Base-by-base conservation (phyloP, 148 eudicot species). In the Nyssa sinensis region DNA sequence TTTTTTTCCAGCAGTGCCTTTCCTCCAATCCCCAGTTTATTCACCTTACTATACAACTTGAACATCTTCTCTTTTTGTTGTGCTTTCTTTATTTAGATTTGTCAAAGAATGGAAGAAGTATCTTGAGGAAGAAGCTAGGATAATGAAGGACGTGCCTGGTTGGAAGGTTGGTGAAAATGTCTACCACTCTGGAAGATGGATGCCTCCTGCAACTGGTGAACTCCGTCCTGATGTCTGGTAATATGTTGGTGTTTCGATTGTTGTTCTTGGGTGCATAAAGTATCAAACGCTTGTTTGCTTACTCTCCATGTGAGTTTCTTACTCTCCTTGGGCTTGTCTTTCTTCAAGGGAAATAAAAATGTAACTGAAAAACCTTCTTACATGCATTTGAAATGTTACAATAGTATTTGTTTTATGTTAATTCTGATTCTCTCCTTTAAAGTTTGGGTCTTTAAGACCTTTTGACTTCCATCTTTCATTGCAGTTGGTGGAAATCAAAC, bases 141-240 rank as follows among this genome's bases (percentile, higher is more conserved):
- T 94, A 47, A 94, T 94, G 97, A 92, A 92, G 80, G 88, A 94
- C 47, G 98, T 94, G 51, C 96, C 98, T 19, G 98, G 98, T 11
- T 94, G 98, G 98, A 90, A 92, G 83, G 98, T 94, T 24, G 98
- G 98, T 63, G 92, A 94, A 79, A 94, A 71, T 71, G 97, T 94
- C 51, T 94, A 94, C 83, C 49, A 94, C 88, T 94, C 98, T 41
- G 98, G 98, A 28, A 85, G 70, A 84, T 94, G 98, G 98, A 92
- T 92, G 98, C 98, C 98, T 62, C 98, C 97, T 25, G 96, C 98
- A 34, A 87, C 89, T 16, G 97, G 98, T 39, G 96, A 92, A 78
- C 89, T 94, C 39, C 97, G 97, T 37, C 98, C 97, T 5, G 98
- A 92, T n/a, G 91, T 92, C 74, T 94, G 98, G 96, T 94, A 76